Evolutionary conservation across 805 yeast species (phyloP), one percentile per base, ranked within the genome.

Genomic region (Candida bentonensis): DNA sequence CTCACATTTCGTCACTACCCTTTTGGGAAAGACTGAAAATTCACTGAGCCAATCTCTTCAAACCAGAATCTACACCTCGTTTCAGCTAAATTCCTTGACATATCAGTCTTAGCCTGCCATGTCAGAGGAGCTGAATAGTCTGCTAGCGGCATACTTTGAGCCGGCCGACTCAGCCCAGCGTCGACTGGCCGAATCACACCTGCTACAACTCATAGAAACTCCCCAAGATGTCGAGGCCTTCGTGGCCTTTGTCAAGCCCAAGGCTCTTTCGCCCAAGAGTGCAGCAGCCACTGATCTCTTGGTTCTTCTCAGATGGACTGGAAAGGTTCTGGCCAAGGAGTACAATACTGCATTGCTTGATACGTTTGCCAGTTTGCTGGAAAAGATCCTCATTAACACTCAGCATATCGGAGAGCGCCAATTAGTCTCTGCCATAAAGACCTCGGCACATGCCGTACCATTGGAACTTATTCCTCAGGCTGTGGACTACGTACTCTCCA

Each of bases 261-360:
- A 68, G n/a, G 65, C 71, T 46, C 5, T 15, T 3, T 33, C 42
- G 3, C 26, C 39, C 28, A 43, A 44, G 11, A n/a, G 22, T 4
- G 15, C 41, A 11, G 82, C 89, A 1, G 57, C 71, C 3, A 64
- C 74, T 2, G 84, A 77, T 57, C 64, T 78, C 47, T 56, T 77
- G 49, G 69, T 79, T 23, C 59, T 82, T 22, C 62, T 82, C 34
- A 66, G 68, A 15, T 82, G 88, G 87, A 45, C 55, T 3, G 52
- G 54, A 23, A 41, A 53, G 2, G 53, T 49, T 1, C 28, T 51
- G 20, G 62, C 66, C 39, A n/a, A 28, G 52, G n/a, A 30, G n/a
- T 30, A 11, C n/a, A 7, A 30, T 11, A 5, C n/a, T 7, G 20
- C 7, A 30, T 57, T 15, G 26, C 55, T 56, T 25, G 57, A 52